Conservation (phyloP, 805 yeast species). For the Pichia manshurica region DNA sequence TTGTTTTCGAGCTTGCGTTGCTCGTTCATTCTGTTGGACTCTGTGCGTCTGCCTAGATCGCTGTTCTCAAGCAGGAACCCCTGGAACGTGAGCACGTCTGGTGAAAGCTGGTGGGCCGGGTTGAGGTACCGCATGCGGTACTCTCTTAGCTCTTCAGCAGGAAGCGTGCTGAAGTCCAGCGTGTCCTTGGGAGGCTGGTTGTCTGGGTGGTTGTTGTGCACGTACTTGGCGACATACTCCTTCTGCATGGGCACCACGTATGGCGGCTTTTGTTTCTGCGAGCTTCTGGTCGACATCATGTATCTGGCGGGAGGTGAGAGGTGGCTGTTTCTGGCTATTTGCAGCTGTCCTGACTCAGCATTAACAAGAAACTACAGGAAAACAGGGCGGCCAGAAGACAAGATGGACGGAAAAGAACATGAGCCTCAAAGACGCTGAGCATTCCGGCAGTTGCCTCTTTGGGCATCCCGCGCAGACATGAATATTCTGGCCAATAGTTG, state of each 20-base stretch:
- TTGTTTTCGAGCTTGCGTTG: constrained; percentile 22
- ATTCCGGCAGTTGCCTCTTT: too few relatives aligned
- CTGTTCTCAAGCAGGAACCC: constrained; percentile 64
- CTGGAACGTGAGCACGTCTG: constrained; percentile 56
- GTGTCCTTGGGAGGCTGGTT: constrained; percentile 49
- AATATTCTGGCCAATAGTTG: too few relatives aligned
- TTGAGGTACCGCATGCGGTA: constrained; percentile 52
- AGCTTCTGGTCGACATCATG: constrained; percentile 14
- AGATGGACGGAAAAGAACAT: too few relatives aligned
- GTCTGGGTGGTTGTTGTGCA: constrained; percentile 68
- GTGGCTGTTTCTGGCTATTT: too few relatives aligned
- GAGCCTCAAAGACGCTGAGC: too few relatives aligned
- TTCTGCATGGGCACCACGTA: constrained; percentile 57
- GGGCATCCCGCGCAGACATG: too few relatives aligned
- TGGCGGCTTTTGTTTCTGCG: constrained; percentile 15
- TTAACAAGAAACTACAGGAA: too few relatives aligned
- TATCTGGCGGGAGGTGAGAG: too few relatives aligned
- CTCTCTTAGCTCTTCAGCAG: constrained; percentile 58
- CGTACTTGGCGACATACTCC: constrained; percentile 59
- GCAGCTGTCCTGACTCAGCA: too few relatives aligned
- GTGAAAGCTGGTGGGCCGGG: constrained; percentile 36
- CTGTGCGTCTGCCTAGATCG: constrained; percentile 68
- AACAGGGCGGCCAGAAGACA: too few relatives aligned
- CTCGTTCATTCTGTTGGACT: constrained; percentile 27
- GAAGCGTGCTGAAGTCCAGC: constrained; percentile 61